Percentiles rank a stretch among this genome's conserved stretches.
phyloP scores from a whole-genome alignment of 345 rosid species.

The Geranium brycei region DNA sequence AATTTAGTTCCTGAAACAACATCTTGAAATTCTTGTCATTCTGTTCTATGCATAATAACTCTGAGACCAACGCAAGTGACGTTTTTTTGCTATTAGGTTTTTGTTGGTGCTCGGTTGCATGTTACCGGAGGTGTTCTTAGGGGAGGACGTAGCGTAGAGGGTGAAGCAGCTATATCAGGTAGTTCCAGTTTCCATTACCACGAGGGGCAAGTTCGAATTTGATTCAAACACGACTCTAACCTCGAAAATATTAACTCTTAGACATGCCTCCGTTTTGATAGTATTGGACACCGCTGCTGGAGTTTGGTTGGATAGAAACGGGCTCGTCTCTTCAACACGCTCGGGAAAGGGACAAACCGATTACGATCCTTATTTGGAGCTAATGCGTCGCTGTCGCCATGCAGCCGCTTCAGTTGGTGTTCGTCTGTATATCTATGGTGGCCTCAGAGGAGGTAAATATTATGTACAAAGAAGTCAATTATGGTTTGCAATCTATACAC shows the following conservation, averaged over 20 bases:
- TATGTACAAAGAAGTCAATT: neutral
- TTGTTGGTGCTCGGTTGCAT: constrained; percentile 93
- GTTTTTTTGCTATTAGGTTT: constrained; percentile 42
- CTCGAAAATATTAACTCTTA: neutral
- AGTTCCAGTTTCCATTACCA: constrained; percentile 7
- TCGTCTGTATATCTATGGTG: constrained; percentile 76
- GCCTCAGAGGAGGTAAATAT: constrained; percentile 79
- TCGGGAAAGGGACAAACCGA: constrained; percentile 49
- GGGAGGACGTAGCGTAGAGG: constrained; percentile 81
- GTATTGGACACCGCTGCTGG: constrained; percentile 99
- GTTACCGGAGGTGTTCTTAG: constrained; percentile 82
- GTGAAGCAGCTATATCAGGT: constrained; percentile 91
- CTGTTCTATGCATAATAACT: neutral
- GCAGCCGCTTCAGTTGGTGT: constrained; percentile 90
- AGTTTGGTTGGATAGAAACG: constrained; percentile 91
- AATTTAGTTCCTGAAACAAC: too few species aligned
- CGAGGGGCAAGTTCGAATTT: neutral
- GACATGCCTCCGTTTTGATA: constrained; percentile 9
- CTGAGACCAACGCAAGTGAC: neutral
- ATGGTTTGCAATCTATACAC: neutral
- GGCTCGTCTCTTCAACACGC: constrained; percentile 69
- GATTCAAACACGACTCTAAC: neutral
- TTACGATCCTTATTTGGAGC: constrained; percentile 64
- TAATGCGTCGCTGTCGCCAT: constrained; percentile 96
- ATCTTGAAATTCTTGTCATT: neutral